These are phyloP conservation scores for Cairneyella variabilis DNA, from an alignment of 495 filamentous ascomycete species.

Conservation along the genomic window DNA sequence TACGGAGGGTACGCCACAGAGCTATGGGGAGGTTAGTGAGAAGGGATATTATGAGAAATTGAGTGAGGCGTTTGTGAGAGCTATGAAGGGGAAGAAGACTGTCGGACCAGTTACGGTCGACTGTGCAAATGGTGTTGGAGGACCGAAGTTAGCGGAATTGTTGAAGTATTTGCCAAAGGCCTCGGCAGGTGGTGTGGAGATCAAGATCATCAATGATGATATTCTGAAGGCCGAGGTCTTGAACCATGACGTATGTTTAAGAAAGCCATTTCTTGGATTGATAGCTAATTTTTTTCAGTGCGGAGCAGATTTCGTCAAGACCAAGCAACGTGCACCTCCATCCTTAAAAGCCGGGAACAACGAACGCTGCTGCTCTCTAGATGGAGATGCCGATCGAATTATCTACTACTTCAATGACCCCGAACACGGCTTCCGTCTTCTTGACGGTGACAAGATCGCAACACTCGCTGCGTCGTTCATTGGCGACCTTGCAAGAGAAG, in stretches of 20 bases:
- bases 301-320: slow-evolving; percentile 97
- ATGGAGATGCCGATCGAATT: slow-evolving; percentile 92
- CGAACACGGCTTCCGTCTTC: slow-evolving; percentile 76
- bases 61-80: slow-evolving; percentile 69
- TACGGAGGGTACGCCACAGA: slow-evolving; percentile 72
- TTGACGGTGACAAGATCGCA: slow-evolving; percentile 96
- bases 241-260: slow-evolving; percentile 74
- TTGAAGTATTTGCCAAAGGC: slow-evolving; percentile 73
- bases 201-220: slow-evolving; percentile 88
- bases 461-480: slow-evolving; percentile 93
- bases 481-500: slow-evolving; percentile 74
- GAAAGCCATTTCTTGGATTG: no score
- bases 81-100: slow-evolving; percentile 70
- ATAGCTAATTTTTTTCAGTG: no score
- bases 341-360: slow-evolving; percentile 68
- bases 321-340: slow-evolving; percentile 85
- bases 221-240: slow-evolving; percentile 82
- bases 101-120: slow-evolving; percentile 76
- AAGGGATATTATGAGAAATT: slow-evolving; percentile 94
- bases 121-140: slow-evolving; percentile 95
- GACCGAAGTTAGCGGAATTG: slow-evolving; percentile 82
- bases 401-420: slow-evolving; percentile 92
- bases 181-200: slow-evolving; percentile 62
- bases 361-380: slow-evolving; percentile 86
- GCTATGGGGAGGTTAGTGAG: slow-evolving; percentile 86